Percentiles rank a stretch among this genome's conserved stretches.
These are phyloP conservation scores for Elasticomyces elasticus DNA, from an alignment of 495 filamentous ascomycete species.

Conservation along the genomic window DNA sequence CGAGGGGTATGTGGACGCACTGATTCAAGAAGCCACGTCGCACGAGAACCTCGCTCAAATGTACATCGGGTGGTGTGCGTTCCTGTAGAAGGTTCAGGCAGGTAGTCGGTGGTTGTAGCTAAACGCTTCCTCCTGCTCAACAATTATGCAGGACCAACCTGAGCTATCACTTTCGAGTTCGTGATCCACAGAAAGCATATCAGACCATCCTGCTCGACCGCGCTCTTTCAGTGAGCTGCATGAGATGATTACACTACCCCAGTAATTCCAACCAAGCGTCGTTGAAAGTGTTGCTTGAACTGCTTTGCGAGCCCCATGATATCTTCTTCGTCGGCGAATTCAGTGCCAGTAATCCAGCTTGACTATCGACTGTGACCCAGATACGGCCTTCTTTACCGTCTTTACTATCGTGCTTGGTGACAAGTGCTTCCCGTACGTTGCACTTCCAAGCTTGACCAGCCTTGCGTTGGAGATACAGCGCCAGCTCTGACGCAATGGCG, in stretches of 20 bases:
- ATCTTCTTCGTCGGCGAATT: conserved; percentile 8
- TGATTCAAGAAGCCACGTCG: conserved; percentile 76
- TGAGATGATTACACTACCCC: neutral
- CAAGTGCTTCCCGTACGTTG: conserved; percentile 7
- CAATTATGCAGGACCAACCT: no score
- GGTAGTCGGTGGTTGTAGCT: no score
- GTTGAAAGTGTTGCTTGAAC: neutral
- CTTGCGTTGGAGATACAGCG: neutral
- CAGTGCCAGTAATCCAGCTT: neutral
- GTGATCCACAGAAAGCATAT: no score
- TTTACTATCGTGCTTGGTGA: neutral
- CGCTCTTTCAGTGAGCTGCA: no score
- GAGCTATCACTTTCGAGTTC: no score
- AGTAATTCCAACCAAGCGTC: neutral
- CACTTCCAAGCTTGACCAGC: conserved; percentile 8
- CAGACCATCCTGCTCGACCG: no score
- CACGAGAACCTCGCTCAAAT: conserved; percentile 67
- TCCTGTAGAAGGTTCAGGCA: no score
- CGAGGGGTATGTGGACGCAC: conserved; percentile 87
- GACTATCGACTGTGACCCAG: conserved; percentile 12
- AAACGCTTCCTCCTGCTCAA: no score
- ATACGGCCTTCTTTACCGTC: neutral
- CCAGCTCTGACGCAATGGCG: conserved; percentile 1
- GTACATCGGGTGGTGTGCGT: conserved; percentile 98
- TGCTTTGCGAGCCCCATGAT: neutral